Conservation (phyloP, 2,329 filamentous ascomycete genomes). For the Emericellopsis cladophorae region DNA sequence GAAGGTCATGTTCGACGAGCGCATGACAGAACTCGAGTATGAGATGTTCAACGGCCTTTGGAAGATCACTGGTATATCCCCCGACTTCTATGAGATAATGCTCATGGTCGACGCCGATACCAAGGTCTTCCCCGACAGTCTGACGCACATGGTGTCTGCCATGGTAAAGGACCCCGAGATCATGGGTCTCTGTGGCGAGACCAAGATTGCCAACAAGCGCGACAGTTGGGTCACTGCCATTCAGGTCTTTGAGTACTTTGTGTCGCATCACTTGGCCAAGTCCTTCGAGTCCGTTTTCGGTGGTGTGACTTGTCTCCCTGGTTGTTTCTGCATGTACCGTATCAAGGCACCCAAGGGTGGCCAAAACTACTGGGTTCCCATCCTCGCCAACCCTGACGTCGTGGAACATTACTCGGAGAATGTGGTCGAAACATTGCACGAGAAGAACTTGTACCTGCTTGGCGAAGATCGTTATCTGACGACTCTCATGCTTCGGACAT, state of each 20-base stretch:
- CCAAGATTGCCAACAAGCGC: constrained; percentile 98
- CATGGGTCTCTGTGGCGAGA: constrained; percentile 98
- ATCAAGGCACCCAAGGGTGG: constrained; percentile 98
- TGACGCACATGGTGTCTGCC: constrained; percentile 97
- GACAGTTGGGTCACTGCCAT: constrained; percentile 94
- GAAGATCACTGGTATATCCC: constrained; percentile 97
- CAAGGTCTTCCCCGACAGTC: constrained; percentile 94
- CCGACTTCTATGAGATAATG: constrained; percentile 94
- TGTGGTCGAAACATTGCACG: constrained; percentile 94
- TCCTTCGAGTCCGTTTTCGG: constrained; percentile 98
- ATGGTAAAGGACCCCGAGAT: constrained; percentile 99
- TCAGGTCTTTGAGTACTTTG: constrained; percentile 99
- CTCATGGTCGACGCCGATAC: constrained; percentile 99
- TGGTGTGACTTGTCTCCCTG: constrained; percentile 95
- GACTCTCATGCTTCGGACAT: constrained; percentile 95
- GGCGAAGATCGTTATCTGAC: constrained; percentile 93
- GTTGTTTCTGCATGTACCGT: constrained; percentile 99
- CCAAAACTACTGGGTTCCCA: constrained; percentile 99
- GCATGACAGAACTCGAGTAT: constrained; percentile 98
- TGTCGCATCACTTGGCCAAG: constrained; percentile 93
- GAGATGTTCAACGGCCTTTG: constrained; percentile 99
- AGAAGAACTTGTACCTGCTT: constrained; percentile 85
- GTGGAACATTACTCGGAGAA: constrained; percentile 99
- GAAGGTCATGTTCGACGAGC: constrained; percentile 99
- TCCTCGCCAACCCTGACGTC: constrained; percentile 93